These are phyloP conservation scores for Quercus parvula DNA, from an alignment of 306 rosid species.

Conservation along the genomic window DNA sequence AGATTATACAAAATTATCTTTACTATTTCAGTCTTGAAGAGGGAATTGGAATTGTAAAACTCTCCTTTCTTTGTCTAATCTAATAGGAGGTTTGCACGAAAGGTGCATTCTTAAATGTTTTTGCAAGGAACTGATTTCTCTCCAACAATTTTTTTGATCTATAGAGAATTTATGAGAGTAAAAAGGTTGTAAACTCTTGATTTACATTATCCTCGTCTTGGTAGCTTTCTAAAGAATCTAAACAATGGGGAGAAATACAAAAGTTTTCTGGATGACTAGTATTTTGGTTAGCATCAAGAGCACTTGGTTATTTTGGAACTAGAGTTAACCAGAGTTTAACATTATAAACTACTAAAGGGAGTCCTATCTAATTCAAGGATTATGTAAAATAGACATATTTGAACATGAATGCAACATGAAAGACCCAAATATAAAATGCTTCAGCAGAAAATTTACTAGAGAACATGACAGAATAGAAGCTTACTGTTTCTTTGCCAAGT, in stretches of 20 bases:
- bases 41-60: neutral
- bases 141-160: neutral
- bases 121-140: neutral
- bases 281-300: neutral
- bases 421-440: neutral
- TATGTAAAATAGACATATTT: neutral
- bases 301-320: neutral
- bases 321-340: neutral
- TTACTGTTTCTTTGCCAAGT: constrained; percentile 53
- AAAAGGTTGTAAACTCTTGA: neutral
- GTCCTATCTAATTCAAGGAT: neutral
- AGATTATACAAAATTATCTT: neutral
- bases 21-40: neutral
- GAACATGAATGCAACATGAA: neutral
- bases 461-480: constrained; percentile 9
- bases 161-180: neutral
- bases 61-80: neutral
- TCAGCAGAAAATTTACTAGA: neutral
- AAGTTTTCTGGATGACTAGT: neutral
- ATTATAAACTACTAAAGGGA: neutral
- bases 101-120: neutral
- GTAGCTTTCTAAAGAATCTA: neutral
- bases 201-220: neutral
- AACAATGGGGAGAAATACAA: neutral
- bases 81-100: neutral